A percentile compares a stretch with the other conserved stretches of the same genome.
phyloP scores from a whole-genome alignment of 768 basidiomycete genomes.

The Suillus plorans region DNA sequence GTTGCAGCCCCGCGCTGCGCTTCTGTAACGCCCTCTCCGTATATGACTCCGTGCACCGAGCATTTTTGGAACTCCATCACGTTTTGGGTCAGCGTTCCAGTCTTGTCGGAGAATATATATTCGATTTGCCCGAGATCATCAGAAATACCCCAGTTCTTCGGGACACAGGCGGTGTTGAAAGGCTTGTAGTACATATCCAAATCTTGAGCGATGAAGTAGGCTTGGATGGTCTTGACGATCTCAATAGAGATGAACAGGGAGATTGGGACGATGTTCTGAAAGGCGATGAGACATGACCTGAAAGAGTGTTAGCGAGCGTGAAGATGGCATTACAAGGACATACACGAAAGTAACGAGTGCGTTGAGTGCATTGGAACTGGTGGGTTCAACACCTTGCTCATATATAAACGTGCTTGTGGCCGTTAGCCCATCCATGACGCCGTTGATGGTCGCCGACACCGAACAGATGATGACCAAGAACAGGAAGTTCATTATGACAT shows the following conservation, averaged over 20 bases:
- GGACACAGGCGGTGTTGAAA: constrained; percentile 85
- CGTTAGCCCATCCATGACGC: constrained; percentile 58
- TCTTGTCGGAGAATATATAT: constrained; percentile 93
- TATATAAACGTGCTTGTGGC: constrained; percentile 72
- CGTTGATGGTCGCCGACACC: constrained; percentile 73
- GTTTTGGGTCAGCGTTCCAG: constrained; percentile 96
- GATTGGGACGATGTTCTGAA: constrained; percentile 97
- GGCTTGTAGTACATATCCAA: constrained; percentile 94
- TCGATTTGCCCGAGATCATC: constrained; percentile 99
- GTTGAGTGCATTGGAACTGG: constrained; percentile 62
- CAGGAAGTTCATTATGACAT: constrained; percentile 91
- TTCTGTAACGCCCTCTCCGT: constrained; percentile 95
- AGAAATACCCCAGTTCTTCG: constrained; percentile 98
- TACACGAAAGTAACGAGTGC: constrained; percentile 90
- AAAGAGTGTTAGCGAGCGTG: constrained; percentile 11
- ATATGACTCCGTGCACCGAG: constrained; percentile 77
- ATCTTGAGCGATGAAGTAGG: constrained; percentile 95
- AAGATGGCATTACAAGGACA: constrained; percentile 31
- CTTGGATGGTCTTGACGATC: constrained; percentile 97
- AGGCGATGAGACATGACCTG: constrained; percentile 91
- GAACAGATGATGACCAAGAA: constrained; percentile 77
- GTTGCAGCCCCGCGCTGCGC: constrained; percentile 91
- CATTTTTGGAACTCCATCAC: constrained; percentile 99
- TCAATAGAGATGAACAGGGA: constrained; percentile 97
- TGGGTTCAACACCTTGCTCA: constrained; percentile 64